Evolutionary conservation across 2,329 filamentous ascomycete species (phyloP).

Genomic region (Pseudohalonectria lignicola): DNA sequence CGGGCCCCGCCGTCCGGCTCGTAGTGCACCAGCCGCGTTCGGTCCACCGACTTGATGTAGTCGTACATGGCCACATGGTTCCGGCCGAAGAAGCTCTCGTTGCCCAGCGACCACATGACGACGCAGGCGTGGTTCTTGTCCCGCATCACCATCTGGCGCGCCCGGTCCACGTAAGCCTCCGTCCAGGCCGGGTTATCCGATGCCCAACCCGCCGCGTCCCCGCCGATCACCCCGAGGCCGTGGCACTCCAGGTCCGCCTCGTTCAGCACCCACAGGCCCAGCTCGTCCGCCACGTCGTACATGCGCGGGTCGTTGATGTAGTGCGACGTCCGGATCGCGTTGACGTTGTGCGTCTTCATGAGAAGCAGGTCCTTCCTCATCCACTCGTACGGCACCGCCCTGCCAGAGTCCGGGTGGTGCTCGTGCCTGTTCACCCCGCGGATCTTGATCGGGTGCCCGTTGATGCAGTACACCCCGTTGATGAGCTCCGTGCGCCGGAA

Average conservation of each 20-base stretch:
- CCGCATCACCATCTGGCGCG: slow-evolving; percentile 48
- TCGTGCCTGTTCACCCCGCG: slow-evolving; percentile 61
- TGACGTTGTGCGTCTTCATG: slow-evolving; percentile 64
- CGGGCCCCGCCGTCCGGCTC: slow-evolving; percentile 46
- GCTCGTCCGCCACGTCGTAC: slow-evolving; percentile 50
- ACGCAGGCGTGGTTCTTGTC: slow-evolving; percentile 56
- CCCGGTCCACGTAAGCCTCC: slow-evolving; percentile 53
- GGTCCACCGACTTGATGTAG: slow-evolving; percentile 43
- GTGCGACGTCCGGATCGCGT: slow-evolving; percentile 58
- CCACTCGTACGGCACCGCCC: slow-evolving; percentile 51
- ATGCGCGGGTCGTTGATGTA: slow-evolving; percentile 53
- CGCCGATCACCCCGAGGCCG: slow-evolving; percentile 32
- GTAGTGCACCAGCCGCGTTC: slow-evolving; percentile 47
- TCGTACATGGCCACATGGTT: slow-evolving; percentile 55
- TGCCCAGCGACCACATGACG: slow-evolving; percentile 57
- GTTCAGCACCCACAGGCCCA: slow-evolving; percentile 52
- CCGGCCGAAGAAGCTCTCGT: slow-evolving; percentile 55
- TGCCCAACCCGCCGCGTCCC: slow-evolving; percentile 32
- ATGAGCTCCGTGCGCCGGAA: slow-evolving; percentile 54
- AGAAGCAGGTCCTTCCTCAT: slow-evolving; percentile 49
- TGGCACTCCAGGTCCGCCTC: slow-evolving; percentile 35
- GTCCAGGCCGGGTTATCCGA: slow-evolving; percentile 46
- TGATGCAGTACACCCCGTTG: slow-evolving; percentile 49
- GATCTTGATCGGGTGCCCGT: slow-evolving; percentile 49
- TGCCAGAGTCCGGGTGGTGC: slow-evolving; percentile 53